Evolutionary conservation across 1,284 basidiomycete genomes (phyloP), one percentile per base, ranked within the genome.

Genomic region (Hypsizygus ulmarius): DNA sequence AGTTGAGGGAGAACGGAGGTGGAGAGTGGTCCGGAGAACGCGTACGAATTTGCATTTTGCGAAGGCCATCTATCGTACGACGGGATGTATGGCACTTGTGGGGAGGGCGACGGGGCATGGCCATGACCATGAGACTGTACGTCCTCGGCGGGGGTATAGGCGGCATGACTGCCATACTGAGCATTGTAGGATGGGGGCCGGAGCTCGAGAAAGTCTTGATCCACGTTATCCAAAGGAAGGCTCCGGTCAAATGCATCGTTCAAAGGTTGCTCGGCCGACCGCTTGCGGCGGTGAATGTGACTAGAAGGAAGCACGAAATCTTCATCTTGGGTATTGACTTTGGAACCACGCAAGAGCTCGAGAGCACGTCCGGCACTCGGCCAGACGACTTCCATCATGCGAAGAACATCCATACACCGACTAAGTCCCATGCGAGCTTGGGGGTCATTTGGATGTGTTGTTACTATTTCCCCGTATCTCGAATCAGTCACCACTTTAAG

Each of bases 371-470:
- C 79, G 2, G 89, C 89, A 54, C 81, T 81, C 0, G 88, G 88
- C 89, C 89, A 92, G 25, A 84, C 73, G 43, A 79, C 70, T 47
- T 83, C 78, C 82, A 93, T 88, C 18, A 73, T 74, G 54, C 77
- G 73, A 36, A 93, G 72, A 4, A 81, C 75, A 30, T 81, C 77
- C 78, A 88, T 85, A 61, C 84, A 87, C 58, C 78, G 82, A 37
- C 70, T 66, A 3, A 92, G 72, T 21, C 86, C 83, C 39, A 81
- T 55, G 38, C 73, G 72, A 2, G 84, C 82, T 60, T 88, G 87
- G 15, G 86, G 83, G 57, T 90, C 84, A 25, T 71, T 65, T 1
- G 82, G 78, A 60, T 80, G 77, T 11, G 74, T 68, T 21, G 78
- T 80, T 39, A 89, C 87, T 87, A 50, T 12, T 18, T 3, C 4